Conservation (phyloP, 1,284 basidiomycete species). For the Thelephora terrestris region DNA sequence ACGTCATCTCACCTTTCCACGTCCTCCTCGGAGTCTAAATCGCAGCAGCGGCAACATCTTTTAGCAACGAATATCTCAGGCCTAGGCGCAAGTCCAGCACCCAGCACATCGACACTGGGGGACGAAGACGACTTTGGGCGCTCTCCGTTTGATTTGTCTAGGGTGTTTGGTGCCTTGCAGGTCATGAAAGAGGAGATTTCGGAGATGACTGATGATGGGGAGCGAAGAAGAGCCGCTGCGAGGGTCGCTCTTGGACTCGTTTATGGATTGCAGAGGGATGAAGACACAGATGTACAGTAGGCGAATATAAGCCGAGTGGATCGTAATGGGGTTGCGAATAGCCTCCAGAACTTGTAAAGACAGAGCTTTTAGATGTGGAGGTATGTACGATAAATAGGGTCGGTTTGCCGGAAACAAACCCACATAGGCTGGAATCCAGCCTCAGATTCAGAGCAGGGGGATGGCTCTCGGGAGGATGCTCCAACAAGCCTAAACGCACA, state of each 20-base stretch:
- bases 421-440: no score
- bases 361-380: no score
- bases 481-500: no score
- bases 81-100: neutral
- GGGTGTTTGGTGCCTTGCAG: constrained; percentile 52
- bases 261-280: constrained; percentile 44
- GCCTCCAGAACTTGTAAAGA: no score
- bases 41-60: neutral
- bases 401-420: no score
- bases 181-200: constrained; percentile 67
- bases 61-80: neutral
- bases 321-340: no score
- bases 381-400: no score
- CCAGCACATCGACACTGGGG: constrained; percentile 7
- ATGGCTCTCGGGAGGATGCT: no score
- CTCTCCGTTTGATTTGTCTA: constrained; percentile 49
- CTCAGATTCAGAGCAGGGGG: no score
- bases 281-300: constrained; percentile 5
- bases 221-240: constrained; percentile 58
- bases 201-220: constrained; percentile 50
- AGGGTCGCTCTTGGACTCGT: constrained; percentile 63
- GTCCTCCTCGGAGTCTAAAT: neutral
- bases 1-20: constrained; percentile 5
- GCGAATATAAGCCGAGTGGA: no score
- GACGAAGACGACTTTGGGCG: constrained; percentile 21